phyloP scores from a whole-genome alignment of 352 stramenopile genomes.

The Phytophthora aleatoria region DNA sequence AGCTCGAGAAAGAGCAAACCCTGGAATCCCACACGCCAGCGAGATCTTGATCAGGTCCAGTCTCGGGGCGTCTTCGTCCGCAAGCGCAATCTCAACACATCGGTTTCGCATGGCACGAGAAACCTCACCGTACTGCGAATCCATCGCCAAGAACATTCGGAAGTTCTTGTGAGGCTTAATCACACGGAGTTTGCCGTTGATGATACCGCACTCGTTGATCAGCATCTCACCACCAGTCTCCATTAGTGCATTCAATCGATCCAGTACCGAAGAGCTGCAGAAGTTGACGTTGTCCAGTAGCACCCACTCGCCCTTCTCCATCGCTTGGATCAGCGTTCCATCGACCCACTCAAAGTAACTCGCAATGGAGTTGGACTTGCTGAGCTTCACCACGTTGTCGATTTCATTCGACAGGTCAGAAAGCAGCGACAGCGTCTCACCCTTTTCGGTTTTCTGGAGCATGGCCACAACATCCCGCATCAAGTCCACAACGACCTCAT shows the following conservation, averaged over 20 bases:
- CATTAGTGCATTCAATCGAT: conserved; percentile 99
- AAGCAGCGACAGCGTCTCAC: conserved; percentile 19
- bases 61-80: conserved; percentile 50
- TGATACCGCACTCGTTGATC: conserved; percentile 98
- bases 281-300: conserved; percentile 99
- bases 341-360: conserved; percentile 98
- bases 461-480: conserved; percentile 51
- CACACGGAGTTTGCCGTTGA: conserved; percentile 90
- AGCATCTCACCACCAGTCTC: conserved; percentile 97
- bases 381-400: conserved; percentile 53
- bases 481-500: conserved; percentile 61
- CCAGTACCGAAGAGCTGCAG: conserved; percentile 98
- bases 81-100: conserved; percentile 96
- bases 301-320: conserved; percentile 99
- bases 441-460: conserved; percentile 28
- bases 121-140: conserved; percentile 96
- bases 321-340: conserved; percentile 96
- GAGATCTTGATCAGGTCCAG: conserved; percentile 77
- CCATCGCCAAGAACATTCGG: conserved; percentile 98
- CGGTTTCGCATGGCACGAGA: conserved; percentile 99
- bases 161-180: conserved; percentile 98
- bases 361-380: conserved; percentile 63
- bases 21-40: conserved; percentile 58
- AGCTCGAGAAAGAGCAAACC: conserved; percentile 62
- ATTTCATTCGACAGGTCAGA: conserved; percentile 34